phyloP scores from a whole-genome alignment of 2,329 filamentous ascomycete species.

The Monilinia polystroma region DNA sequence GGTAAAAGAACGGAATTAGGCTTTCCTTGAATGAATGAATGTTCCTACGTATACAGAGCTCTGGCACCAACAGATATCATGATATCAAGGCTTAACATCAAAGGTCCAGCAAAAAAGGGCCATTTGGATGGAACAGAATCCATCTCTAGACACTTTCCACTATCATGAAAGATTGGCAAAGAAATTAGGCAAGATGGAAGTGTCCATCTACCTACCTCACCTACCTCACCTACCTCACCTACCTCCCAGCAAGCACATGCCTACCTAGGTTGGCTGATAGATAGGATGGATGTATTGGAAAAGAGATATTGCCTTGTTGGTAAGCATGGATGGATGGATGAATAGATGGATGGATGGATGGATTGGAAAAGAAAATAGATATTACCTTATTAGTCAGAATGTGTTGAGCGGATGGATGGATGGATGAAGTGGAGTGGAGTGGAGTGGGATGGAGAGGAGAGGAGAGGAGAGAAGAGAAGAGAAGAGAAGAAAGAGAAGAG shows the following conservation, averaged over 20 bases:
- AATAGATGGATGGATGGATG: too few relatives aligned
- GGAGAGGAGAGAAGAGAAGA: too few relatives aligned
- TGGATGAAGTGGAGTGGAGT: too few relatives aligned
- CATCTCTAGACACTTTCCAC: not conserved
- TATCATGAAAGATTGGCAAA: not conserved
- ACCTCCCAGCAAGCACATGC: not conserved
- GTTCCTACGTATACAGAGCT: not conserved
- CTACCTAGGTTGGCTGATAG: too few relatives aligned
- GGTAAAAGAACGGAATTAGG: not conserved
- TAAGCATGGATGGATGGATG: too few relatives aligned
- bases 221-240: not conserved
- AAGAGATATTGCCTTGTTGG: not conserved
- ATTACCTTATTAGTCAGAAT: constrained; percentile 1
- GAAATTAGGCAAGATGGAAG: not conserved
- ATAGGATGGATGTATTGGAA: not conserved
- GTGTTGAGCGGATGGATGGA: not conserved
- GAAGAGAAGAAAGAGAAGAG: not conserved
- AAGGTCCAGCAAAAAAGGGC: constrained; percentile 9
- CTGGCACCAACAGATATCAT: constrained; percentile 14
- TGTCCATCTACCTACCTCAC: not conserved
- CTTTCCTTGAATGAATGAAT: not conserved
- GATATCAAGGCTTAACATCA: constrained; percentile 16
- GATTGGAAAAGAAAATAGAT: not conserved
- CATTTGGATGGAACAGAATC: not conserved
- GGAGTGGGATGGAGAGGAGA: too few relatives aligned